Percentiles rank a stretch among this genome's conserved stretches.
Conservation (phyloP, 2,329 filamentous ascomycete genomes). For the Tolypocladium endophyticum region DNA sequence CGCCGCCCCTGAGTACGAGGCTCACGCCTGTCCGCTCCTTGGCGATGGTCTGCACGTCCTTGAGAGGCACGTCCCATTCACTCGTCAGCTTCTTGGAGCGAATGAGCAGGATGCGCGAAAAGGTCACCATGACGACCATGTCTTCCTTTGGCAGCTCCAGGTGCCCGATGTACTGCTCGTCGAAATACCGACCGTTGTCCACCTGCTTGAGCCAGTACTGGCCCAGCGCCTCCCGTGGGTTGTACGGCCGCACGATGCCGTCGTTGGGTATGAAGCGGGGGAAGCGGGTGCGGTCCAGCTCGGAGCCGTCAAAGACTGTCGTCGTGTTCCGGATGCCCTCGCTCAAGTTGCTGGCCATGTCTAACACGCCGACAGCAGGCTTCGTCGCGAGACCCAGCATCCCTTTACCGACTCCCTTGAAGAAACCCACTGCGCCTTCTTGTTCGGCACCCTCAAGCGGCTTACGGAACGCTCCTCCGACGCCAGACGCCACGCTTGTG, state of each 20-base stretch:
- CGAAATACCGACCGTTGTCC: conserved; percentile 95
- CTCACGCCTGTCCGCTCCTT: conserved; percentile 95
- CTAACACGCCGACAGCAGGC: conserved; percentile 90
- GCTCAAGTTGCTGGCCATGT: conserved; percentile 91
- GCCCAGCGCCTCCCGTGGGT: conserved; percentile 85
- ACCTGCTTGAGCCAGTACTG: conserved; percentile 99
- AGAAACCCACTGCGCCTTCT: conserved; percentile 86
- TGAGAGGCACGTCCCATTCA: conserved; percentile 94
- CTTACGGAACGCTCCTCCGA: conserved; percentile 86
- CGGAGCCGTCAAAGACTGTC: conserved; percentile 91
- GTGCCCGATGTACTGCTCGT: conserved; percentile 94
- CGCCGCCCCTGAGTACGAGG: conserved; percentile 77
- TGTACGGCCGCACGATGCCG: conserved; percentile 90
- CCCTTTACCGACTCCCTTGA: conserved; percentile 96
- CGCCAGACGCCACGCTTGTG: conserved; percentile 82
- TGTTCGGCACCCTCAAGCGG: conserved; percentile 93
- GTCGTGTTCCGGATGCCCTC: conserved; percentile 98
- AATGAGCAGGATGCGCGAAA: conserved; percentile 79
- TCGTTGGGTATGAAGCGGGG: conserved; percentile 87
- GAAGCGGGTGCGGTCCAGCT: conserved; percentile 87
- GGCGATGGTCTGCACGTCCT: conserved; percentile 91
- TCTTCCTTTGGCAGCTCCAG: conserved; percentile 83
- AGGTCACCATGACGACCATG: conserved; percentile 83
- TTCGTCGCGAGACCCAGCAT: conserved; percentile 92
- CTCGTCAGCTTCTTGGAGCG: conserved; percentile 74